Conservation (phyloP, 352 stramenopile genomes). For the Phytophthora melonis region DNA sequence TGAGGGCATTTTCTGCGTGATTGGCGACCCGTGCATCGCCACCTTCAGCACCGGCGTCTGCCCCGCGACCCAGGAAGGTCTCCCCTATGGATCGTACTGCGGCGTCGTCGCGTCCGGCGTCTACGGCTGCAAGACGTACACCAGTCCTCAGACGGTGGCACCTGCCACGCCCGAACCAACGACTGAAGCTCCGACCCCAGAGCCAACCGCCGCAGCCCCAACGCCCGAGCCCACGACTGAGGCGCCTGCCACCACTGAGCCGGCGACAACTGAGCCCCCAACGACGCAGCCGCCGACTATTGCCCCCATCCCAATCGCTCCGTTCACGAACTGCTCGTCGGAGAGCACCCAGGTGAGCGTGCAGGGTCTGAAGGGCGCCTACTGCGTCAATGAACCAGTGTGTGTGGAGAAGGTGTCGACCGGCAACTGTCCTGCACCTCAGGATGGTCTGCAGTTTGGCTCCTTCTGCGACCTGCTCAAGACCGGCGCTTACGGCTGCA, state of each 20-base stretch:
- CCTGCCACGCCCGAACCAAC: constrained; percentile 4
- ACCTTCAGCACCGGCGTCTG: constrained; percentile 38
- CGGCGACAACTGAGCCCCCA: constrained; percentile 3
- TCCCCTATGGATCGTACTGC: constrained; percentile 48
- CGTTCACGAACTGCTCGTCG: constrained; percentile 19
- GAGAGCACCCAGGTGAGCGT: constrained; percentile 37
- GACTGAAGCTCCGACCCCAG: neutral
- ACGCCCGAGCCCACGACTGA: constrained; percentile 2
- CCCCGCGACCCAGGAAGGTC: constrained; percentile 31
- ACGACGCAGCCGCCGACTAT: constrained; percentile 6
- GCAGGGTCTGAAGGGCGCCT: constrained; percentile 51
- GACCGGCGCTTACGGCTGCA: constrained; percentile 59
- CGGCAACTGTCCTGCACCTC: constrained; percentile 48
- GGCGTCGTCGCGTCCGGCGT: constrained; percentile 42
- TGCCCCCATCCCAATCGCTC: constrained; percentile 7
- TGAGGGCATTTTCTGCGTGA: constrained; percentile 42
- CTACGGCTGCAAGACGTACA: constrained; percentile 44
- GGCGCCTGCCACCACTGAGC: constrained; percentile 4
- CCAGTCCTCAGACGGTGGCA: constrained; percentile 4
- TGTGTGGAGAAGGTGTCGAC: constrained; percentile 41
- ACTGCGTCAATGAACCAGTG: constrained; percentile 47
- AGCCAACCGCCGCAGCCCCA: constrained; percentile 2
- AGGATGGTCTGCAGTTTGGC: constrained; percentile 47
- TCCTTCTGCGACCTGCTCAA: constrained; percentile 53
- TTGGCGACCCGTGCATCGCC: constrained; percentile 32